Evolutionary conservation across 352 stramenopile genomes (phyloP).

Genomic region (Phytophthora foliorum): DNA sequence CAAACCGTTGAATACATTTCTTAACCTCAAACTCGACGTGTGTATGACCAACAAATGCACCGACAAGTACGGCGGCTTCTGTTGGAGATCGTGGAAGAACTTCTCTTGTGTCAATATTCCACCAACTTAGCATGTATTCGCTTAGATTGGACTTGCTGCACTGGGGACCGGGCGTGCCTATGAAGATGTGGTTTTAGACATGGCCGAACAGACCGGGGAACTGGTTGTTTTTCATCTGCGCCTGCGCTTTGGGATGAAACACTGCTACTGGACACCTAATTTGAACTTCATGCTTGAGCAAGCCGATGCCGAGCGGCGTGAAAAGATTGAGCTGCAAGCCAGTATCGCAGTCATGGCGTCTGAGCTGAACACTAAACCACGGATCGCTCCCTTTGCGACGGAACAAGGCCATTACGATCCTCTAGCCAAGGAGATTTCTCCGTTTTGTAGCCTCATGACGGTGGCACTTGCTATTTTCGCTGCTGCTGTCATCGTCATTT

Average conservation of each 20-base stretch:
- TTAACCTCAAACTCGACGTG: neutral
- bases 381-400: neutral
- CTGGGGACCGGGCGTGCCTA: neutral
- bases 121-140: neutral
- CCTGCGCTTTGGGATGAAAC: constrained; percentile 7
- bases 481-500: neutral
- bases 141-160: neutral
- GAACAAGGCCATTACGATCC: neutral
- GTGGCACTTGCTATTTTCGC: neutral
- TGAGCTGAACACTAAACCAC: neutral
- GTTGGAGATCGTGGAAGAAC: too few relatives aligned
- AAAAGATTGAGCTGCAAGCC: constrained; percentile 20
- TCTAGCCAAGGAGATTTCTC: neutral
- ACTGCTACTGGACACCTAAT: constrained; percentile 7
- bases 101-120: neutral
- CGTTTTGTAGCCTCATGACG: neutral
- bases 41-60: too few relatives aligned
- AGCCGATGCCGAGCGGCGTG: neutral
- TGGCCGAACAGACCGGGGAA: constrained; percentile 1
- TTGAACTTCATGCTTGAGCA: constrained; percentile 14
- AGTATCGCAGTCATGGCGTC: constrained; percentile 3
- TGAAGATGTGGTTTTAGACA: constrained; percentile 1
- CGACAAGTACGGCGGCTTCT: too few relatives aligned
- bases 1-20: neutral
- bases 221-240: neutral